Conservation (phyloP, 768 basidiomycete genomes). For the Paxillus involutus region DNA sequence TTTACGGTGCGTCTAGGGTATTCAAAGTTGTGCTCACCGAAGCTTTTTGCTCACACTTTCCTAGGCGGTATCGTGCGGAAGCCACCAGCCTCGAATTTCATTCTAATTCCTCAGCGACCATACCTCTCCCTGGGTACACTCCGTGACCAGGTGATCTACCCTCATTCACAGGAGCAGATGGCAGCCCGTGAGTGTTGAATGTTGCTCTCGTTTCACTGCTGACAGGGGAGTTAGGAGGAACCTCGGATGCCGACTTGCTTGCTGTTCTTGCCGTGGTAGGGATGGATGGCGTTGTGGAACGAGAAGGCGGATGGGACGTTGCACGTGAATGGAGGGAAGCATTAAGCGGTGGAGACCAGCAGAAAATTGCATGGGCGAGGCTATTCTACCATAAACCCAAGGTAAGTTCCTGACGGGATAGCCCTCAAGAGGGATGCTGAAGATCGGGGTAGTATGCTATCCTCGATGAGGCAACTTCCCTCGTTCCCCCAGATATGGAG, state of each 20-base stretch:
- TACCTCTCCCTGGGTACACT: constrained; percentile 94
- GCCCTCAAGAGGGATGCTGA: constrained; percentile 3
- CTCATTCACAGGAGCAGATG: constrained; percentile 83
- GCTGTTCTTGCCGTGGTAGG: constrained; percentile 74
- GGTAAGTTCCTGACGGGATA: constrained; percentile 39
- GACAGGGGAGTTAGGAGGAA: constrained; percentile 46
- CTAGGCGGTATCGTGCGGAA: constrained; percentile 79
- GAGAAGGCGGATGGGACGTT: constrained; percentile 95
- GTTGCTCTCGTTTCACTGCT: background rate
- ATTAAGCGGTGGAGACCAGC: constrained; percentile 93
- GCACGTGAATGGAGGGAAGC: constrained; percentile 93
- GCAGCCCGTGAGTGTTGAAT: constrained; percentile 52
- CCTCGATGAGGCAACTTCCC: constrained; percentile 93
- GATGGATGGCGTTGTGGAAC: constrained; percentile 83
- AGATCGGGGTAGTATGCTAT: constrained; percentile 77
- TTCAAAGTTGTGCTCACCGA: background rate
- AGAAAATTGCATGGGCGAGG: constrained; percentile 96
- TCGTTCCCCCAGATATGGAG: constrained; percentile 91
- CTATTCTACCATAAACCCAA: constrained; percentile 95
- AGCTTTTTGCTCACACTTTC: constrained; percentile 13
- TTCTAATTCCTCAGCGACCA: constrained; percentile 93
- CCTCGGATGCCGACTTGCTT: constrained; percentile 74
- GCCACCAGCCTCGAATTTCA: constrained; percentile 85
- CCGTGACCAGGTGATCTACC: constrained; percentile 96
- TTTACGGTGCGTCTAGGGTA: constrained; percentile 38